Base-by-base conservation (phyloP, 1,139 yeast species). In the Geotrichum bryndzae region DNA sequence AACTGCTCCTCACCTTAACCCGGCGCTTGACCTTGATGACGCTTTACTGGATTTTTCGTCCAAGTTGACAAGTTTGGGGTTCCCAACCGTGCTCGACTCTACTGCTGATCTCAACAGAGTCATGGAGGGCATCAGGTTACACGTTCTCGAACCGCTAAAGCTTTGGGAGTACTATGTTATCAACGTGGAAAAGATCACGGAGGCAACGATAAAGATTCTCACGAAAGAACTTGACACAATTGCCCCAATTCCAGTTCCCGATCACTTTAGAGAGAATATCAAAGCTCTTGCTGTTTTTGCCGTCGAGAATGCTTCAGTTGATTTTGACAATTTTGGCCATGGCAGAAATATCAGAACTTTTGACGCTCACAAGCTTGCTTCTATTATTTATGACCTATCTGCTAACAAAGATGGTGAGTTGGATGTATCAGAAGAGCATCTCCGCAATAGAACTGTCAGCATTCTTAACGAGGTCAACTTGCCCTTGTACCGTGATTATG, bases 131-230 rank as follows among this genome's bases (percentile, higher is more conserved):
- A 77, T 92, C 58, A 81, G 83, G 63, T 74, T 78, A 8, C 85
- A 88, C 67, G 97, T 91, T 0, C 69, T 90, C 54, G 85, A 82
- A 31, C 79, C 81, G 8, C 75, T 90, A 62, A 81, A 85, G 64
- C 79, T 94, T 59, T 94, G 99, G 99, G 91, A 94, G 73, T 94
- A 77, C 73, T 94, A 91, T 70, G 92, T 87, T 10, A 79, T 91
- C 55, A 82, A 90, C 72, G 60, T 69, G 81, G 48, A 64, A 13
- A 66, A 66, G 0, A 70, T 72, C 3, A 68, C 83, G 55, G 73
- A 75, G 59, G 64, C 67, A 2, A 67, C 69, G 23, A 41, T 22
- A 41, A 18, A 11, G 7, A 41, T 41, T 41, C 46, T 41, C 6
- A 15, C 46, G 7, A 41, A 41, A 15, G 15, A 41, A 5, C 46